Percentiles rank a stretch among this genome's conserved stretches.
Conservation (phyloP, 305 asterid species). For the Fraxinus ornus region DNA sequence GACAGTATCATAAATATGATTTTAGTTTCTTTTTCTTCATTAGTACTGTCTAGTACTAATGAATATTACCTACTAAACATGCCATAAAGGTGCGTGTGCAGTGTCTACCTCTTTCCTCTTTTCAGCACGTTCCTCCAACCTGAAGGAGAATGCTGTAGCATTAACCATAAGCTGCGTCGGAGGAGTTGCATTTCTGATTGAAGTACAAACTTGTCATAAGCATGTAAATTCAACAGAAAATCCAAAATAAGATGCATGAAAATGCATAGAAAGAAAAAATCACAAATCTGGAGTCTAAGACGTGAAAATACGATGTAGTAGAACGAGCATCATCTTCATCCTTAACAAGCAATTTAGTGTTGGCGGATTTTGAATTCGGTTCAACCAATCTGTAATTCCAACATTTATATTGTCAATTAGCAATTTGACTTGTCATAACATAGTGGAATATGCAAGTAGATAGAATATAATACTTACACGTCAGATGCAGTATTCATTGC, state of each 20-base stretch:
- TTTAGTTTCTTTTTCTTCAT: neutral
- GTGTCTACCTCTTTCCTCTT: constrained; percentile 74
- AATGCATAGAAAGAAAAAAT: neutral
- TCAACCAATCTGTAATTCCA: constrained; percentile 43
- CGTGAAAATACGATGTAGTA: constrained; percentile 52
- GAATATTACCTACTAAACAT: neutral
- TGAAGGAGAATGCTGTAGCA: constrained; percentile 59
- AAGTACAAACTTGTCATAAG: constrained; percentile 13
- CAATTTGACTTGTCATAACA: constrained; percentile 1
- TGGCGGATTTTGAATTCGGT: constrained; percentile 35
- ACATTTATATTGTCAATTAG: constrained; percentile 6
- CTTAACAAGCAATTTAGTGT: constrained; percentile 27
- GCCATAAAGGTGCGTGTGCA: neutral
- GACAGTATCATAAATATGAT: neutral
- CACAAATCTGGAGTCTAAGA: constrained; percentile 11
- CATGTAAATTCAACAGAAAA: neutral
- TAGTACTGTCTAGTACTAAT: neutral
- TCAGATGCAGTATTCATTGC: constrained; percentile 31
- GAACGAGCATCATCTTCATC: constrained; percentile 70
- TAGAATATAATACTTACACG: constrained; percentile 40
- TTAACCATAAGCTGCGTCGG: constrained; percentile 47
- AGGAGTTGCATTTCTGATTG: constrained; percentile 52
- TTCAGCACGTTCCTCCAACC: constrained; percentile 87
- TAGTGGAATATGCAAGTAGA: neutral
- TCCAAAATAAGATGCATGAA: neutral